A percentile compares a stretch with the other conserved stretches of the same genome.
These are phyloP conservation scores for Suhomyces sp. DNA, from an alignment of 805 yeast species.

Conservation along the genomic window DNA sequence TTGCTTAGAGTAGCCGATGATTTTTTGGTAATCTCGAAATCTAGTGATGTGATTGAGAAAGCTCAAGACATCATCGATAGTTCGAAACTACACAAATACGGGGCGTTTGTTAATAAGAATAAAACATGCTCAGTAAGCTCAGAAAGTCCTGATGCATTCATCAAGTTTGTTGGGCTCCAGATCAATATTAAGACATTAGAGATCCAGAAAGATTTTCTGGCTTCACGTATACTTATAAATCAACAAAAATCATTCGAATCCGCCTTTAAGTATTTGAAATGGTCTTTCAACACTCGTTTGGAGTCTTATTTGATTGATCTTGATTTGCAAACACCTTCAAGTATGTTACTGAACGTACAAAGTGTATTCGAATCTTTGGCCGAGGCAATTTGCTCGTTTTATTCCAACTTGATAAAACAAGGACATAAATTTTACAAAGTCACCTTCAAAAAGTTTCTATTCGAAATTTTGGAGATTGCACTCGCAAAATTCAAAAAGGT, in stretches of 20 bases:
- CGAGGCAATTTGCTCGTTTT: background rate
- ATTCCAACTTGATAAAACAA: background rate
- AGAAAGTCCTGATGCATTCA: background rate
- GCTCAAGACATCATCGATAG: slow-evolving; percentile 19
- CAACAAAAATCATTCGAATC: slow-evolving; percentile 16
- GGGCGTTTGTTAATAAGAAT: slow-evolving; percentile 33
- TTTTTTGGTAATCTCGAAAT: slow-evolving; percentile 64
- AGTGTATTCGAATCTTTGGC: slow-evolving; percentile 9
- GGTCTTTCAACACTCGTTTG: slow-evolving; percentile 21
- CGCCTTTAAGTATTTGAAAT: slow-evolving; percentile 18
- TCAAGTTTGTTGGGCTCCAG: slow-evolving; percentile 31
- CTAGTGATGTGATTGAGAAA: slow-evolving; percentile 17
- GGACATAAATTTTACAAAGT: background rate
- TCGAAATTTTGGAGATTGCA: slow-evolving; percentile 11
- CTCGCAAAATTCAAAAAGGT: slow-evolving; percentile 11
- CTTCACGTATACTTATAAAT: background rate
- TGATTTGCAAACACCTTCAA: slow-evolving; percentile 9
- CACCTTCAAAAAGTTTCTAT: slow-evolving; percentile 11
- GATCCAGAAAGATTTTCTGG: slow-evolving; percentile 11
- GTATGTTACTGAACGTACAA: slow-evolving; percentile 12
- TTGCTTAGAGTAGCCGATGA: slow-evolving; percentile 80
- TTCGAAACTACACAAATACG: slow-evolving; percentile 21
- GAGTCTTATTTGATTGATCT: slow-evolving; percentile 18
- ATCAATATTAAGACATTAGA: slow-evolving; percentile 21
- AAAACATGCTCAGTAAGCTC: slow-evolving; percentile 23